Evolutionary conservation across 2,329 filamentous ascomycete species (phyloP).

Genomic region (Ophiostoma sp.): DNA sequence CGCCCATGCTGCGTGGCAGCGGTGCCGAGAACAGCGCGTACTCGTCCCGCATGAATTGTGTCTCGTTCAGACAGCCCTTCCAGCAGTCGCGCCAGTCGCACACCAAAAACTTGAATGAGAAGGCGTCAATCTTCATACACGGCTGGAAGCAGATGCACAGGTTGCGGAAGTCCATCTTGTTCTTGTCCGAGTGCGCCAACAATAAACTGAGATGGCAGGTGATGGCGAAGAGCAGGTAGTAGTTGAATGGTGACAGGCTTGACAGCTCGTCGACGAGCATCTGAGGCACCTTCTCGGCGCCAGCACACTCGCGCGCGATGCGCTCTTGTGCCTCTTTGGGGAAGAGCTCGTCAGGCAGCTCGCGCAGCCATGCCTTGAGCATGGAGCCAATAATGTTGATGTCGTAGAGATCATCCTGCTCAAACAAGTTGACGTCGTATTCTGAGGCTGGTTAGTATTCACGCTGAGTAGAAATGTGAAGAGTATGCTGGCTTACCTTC

Average conservation of each 20-base stretch:
- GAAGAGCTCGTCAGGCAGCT: slow-evolving; percentile 90
- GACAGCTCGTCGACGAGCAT: slow-evolving; percentile 82
- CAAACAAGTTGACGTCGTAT: slow-evolving; percentile 82
- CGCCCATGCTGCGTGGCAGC: slow-evolving; percentile 46
- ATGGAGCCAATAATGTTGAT: slow-evolving; percentile 95
- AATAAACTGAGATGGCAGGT: slow-evolving; percentile 92
- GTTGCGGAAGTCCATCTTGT: slow-evolving; percentile 97
- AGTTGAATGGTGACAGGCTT: slow-evolving; percentile 92
- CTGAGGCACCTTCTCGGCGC: slow-evolving; percentile 74
- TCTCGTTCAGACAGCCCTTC: slow-evolving; percentile 91
- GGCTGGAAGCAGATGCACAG: slow-evolving; percentile 96
- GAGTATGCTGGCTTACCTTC: slow-evolving; percentile 51
- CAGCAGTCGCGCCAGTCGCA: slow-evolving; percentile 95
- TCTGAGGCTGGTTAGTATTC: slow-evolving; percentile 45
- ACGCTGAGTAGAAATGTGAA: slow-evolving; percentile 17
- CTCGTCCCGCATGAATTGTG: slow-evolving; percentile 67
- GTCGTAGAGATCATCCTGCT: slow-evolving; percentile 82
- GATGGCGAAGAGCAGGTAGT: slow-evolving; percentile 94
- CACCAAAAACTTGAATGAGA: slow-evolving; percentile 92
- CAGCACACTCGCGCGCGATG: slow-evolving; percentile 72
- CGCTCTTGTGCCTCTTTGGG: slow-evolving; percentile 76
- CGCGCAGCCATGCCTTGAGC: slow-evolving; percentile 92
- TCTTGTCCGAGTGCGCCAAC: slow-evolving; percentile 85
- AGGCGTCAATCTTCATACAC: slow-evolving; percentile 91
- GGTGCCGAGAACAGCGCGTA: slow-evolving; percentile 56